phyloP scores from a whole-genome alignment of 2,329 filamentous ascomycete genomes.

The Ilyonectria robusta region DNA sequence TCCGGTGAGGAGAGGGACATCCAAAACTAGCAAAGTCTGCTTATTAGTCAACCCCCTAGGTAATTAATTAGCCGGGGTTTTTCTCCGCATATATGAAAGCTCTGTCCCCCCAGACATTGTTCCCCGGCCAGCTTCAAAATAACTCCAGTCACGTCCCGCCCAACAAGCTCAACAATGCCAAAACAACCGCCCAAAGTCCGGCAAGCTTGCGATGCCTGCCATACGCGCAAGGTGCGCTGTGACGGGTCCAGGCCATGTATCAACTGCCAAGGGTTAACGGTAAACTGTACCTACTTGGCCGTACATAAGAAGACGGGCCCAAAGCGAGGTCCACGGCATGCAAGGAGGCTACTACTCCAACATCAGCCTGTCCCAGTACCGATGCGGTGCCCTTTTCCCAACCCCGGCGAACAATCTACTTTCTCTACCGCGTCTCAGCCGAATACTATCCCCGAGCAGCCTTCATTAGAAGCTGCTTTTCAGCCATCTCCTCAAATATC shows the following conservation, averaged over 20 bases:
- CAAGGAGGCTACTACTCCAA: neutral
- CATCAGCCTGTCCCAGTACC: neutral
- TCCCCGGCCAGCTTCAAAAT: neutral
- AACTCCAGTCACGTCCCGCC: neutral
- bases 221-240: slow-evolving; percentile 49
- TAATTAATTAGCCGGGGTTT: too few relatives aligned
- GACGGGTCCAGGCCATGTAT: slow-evolving; percentile 46
- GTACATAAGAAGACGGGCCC: slow-evolving; percentile 52
- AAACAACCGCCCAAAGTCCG: slow-evolving; percentile 45
- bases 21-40: too few relatives aligned
- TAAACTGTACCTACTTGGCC: slow-evolving; percentile 48
- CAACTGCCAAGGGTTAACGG: slow-evolving; percentile 41
- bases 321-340: slow-evolving; percentile 35
- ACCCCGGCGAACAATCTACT: neutral
- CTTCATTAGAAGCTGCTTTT: neutral
- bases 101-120: neutral
- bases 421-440: neutral
- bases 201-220: slow-evolving; percentile 52
- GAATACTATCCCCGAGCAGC: neutral
- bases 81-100: too few relatives aligned
- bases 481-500: slow-evolving; percentile 28
- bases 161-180: neutral
- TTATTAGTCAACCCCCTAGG: too few relatives aligned
- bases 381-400: neutral
- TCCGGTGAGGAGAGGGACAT: too few relatives aligned